Base-by-base conservation (phyloP, 495 filamentous ascomycete genomes). In the Aspergillus panamensis region DNA sequence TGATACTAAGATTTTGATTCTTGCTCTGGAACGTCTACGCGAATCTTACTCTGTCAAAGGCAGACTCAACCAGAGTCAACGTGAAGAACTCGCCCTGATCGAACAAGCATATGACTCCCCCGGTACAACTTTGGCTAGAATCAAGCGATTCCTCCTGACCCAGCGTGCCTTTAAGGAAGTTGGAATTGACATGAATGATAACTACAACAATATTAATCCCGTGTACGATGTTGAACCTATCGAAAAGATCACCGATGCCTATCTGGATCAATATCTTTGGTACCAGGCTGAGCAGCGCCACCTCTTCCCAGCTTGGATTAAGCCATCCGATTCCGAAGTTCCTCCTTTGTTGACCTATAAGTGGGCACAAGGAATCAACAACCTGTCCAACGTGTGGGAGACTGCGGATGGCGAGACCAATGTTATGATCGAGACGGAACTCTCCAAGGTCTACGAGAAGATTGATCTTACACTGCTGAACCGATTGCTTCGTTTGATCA, bases 131-230 rank as follows among this genome's bases (percentile, higher is more conserved):
- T 74, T 99, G 42, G 93, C 96, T 29, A 80, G 95, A 60, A 99
- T 99, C 74, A 99, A 99, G 79, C 89, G 95, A 50, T 97, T 97
- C 78, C 79, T 99, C 21, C 83, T 99, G 49, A 99, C 95, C 1
- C 92, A 97, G 69, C 84, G 95, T 67, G 95, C 95, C 1, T 99
- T 99, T 78, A 99, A 99, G 76, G 95, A 99, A 72, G 95, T 99
- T 37, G 93, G 94, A 45, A 97, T 99, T 55, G 95, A 99, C 66
- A 99, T 99, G 95, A 99, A 99, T 69, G 95, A 99, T 75, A 99
- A 99, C 65, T 99, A 99, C 71, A 96, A 87, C 76, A 90, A 89
- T 32, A 99, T 97, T 78, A 99, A 97, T 65, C 95, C 95, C 4
- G 95, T 99, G 29, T 99, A 97, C 65, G 95, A 99, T 66, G 92